Conservation (phyloP, 805 yeast genomes). For the Pichia nakasei region DNA sequence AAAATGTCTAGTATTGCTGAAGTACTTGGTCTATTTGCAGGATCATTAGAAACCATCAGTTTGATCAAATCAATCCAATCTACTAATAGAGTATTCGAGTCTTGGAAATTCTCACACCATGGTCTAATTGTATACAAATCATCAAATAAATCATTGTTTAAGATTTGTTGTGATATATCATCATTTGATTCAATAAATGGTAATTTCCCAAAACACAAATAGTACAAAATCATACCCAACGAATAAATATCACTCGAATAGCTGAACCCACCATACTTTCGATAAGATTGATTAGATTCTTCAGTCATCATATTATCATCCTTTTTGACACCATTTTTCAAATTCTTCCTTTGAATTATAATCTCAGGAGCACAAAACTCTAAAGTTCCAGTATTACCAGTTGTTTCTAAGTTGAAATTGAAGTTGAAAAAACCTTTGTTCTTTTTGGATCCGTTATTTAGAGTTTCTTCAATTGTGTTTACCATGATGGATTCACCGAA, state of each 20-base stretch:
- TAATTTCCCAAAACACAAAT: slow-evolving; percentile 57
- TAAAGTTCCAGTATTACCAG: slow-evolving; percentile 82
- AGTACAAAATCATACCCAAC: slow-evolving; percentile 74
- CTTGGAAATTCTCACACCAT: neutral
- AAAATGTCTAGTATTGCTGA: slow-evolving; percentile 29
- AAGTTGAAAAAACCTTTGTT: neutral
- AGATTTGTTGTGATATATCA: slow-evolving; percentile 20
- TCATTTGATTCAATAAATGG: slow-evolving; percentile 40
- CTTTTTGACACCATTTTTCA: slow-evolving; percentile 22
- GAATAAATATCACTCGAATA: slow-evolving; percentile 74
- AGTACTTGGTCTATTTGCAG: slow-evolving; percentile 38
- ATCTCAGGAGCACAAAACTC: slow-evolving; percentile 87
- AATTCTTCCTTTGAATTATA: slow-evolving; percentile 27
- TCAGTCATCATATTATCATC: neutral
- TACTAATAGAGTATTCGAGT: slow-evolving; percentile 26
- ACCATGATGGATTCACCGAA: slow-evolving; percentile 83
- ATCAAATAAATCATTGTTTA: slow-evolving; percentile 14
- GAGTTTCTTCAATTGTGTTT: slow-evolving; percentile 33
- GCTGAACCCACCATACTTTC: slow-evolving; percentile 41
- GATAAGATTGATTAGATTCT: neutral
- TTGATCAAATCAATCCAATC: slow-evolving; percentile 26
- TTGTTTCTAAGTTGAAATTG: slow-evolving; percentile 39
- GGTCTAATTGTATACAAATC: slow-evolving; percentile 14
- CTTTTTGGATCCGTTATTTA: neutral
- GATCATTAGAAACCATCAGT: slow-evolving; percentile 14